Conservation (phyloP, 2,329 filamentous ascomycete species). For the Paracorniculantispora psalliotae region DNA sequence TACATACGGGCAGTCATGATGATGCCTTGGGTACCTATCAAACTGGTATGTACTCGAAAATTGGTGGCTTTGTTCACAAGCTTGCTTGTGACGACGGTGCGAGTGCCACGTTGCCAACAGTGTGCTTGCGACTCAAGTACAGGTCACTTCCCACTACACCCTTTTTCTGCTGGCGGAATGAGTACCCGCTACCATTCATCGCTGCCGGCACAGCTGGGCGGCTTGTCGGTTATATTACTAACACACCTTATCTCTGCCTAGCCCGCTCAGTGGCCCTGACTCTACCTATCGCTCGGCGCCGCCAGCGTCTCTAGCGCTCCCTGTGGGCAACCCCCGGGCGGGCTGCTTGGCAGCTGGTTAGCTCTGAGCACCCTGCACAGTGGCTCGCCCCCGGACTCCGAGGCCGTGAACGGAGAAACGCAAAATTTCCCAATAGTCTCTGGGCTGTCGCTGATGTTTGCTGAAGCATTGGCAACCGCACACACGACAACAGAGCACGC, state of each 20-base stretch:
- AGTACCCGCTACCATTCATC: not conserved
- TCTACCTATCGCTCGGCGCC: not conserved
- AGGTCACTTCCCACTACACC: too few relatives aligned
- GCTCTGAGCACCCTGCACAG: not conserved
- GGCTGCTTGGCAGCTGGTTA: not conserved
- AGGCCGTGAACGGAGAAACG: slow-evolving; percentile 34
- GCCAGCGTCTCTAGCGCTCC: not conserved
- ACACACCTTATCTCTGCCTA: not conserved
- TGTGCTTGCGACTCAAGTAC: too few relatives aligned
- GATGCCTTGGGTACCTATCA: too few relatives aligned
- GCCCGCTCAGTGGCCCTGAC: not conserved
- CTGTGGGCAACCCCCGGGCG: not conserved
- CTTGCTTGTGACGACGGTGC: too few relatives aligned
- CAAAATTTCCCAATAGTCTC: slow-evolving; percentile 26
- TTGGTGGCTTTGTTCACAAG: too few relatives aligned
- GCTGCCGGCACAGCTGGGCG: too few relatives aligned
- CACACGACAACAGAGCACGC: not conserved
- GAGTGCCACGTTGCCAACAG: too few relatives aligned
- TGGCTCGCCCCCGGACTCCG: slow-evolving; percentile 25
- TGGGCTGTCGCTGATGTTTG: slow-evolving; percentile 19
- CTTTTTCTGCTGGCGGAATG: not conserved
- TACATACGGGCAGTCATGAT: too few relatives aligned
- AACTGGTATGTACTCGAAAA: too few relatives aligned
- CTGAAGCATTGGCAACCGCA: slow-evolving; percentile 6
- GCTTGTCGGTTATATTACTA: not conserved